These are phyloP conservation scores for Potentilla sterilis DNA, from an alignment of 306 rosid species.

Conservation along the genomic window DNA sequence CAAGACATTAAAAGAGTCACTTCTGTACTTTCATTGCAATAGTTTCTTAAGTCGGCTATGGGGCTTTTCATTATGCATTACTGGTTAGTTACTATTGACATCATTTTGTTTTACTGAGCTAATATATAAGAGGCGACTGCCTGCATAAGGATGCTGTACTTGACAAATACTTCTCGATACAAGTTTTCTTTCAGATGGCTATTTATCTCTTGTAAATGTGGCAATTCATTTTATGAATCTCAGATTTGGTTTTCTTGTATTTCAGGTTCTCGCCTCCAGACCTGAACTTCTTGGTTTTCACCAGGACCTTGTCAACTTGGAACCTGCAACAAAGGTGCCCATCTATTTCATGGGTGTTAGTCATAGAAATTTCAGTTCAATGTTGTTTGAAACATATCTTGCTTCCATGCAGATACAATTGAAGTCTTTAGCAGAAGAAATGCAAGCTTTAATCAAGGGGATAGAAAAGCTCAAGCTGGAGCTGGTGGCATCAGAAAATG, in stretches of 20 bases:
- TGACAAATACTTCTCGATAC: neutral
- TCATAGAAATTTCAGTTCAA: slow-evolving; percentile 7
- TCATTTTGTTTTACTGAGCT: neutral
- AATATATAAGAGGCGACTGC: neutral
- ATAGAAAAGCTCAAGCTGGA: slow-evolving; percentile 90
- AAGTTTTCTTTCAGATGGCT: slow-evolving; percentile 9
- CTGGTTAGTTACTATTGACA: neutral
- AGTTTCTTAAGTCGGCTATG: neutral
- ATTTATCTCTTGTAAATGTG: neutral
- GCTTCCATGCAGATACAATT: slow-evolving; percentile 81
- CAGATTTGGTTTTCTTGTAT: slow-evolving; percentile 30
- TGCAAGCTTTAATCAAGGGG: slow-evolving; percentile 93
- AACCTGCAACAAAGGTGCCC: slow-evolving; percentile 78
- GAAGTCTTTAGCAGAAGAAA: slow-evolving; percentile 98
- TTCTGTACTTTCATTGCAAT: neutral
- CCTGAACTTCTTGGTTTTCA: slow-evolving; percentile 87
- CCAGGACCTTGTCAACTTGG: slow-evolving; percentile 75
- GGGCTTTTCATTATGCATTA: neutral
- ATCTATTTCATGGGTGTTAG: slow-evolving; percentile 9
- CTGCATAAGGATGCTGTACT: neutral
- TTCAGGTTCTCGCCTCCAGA: slow-evolving; percentile 73
- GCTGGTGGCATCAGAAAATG: slow-evolving; percentile 77
- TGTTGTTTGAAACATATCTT: slow-evolving; percentile 23
- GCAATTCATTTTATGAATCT: slow-evolving; percentile 18
- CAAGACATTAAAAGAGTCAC: neutral